A percentile compares a stretch with the other conserved stretches of the same genome.
Evolutionary conservation across 179 eudicot species (phyloP).

Genomic region (Monotropa hypopitys): DNA sequence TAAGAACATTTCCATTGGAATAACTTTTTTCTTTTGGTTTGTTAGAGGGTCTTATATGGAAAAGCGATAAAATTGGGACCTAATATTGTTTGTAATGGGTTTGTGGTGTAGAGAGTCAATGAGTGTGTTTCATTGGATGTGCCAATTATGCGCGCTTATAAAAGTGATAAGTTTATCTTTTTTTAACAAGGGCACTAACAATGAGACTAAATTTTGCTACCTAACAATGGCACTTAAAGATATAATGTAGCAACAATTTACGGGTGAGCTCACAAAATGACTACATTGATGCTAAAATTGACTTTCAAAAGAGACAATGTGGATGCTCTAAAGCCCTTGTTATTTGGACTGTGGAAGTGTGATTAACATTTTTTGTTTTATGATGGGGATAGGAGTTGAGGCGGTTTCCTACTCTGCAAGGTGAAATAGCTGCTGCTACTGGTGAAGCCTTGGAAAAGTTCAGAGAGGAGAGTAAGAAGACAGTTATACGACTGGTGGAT

Average conservation of each 20-base stretch:
- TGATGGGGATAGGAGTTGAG: conserved; percentile 50
- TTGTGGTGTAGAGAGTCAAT: neutral
- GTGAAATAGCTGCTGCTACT: conserved; percentile 65
- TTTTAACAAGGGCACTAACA: neutral
- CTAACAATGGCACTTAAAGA: neutral
- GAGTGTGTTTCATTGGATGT: neutral
- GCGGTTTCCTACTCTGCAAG: conserved; percentile 80
- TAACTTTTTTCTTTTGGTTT: neutral
- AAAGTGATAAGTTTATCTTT: neutral
- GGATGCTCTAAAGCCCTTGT: neutral
- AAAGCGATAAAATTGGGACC: neutral
- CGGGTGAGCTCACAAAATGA: neutral
- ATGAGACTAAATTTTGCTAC: neutral
- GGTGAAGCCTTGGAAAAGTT: conserved; percentile 65
- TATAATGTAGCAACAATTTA: neutral
- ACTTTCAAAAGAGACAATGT: neutral
- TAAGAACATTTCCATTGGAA: neutral
- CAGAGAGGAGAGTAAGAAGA: conserved; percentile 82
- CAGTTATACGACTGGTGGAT: conserved; percentile 65
- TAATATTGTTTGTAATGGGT: neutral
- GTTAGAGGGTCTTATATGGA: neutral
- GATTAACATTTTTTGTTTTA: neutral
- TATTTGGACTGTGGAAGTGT: neutral
- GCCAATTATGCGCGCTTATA: neutral
- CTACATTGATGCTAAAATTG: neutral